These are phyloP conservation scores for Canavalia ensiformis DNA, from an alignment of 306 rosid species.

Conservation along the genomic window DNA sequence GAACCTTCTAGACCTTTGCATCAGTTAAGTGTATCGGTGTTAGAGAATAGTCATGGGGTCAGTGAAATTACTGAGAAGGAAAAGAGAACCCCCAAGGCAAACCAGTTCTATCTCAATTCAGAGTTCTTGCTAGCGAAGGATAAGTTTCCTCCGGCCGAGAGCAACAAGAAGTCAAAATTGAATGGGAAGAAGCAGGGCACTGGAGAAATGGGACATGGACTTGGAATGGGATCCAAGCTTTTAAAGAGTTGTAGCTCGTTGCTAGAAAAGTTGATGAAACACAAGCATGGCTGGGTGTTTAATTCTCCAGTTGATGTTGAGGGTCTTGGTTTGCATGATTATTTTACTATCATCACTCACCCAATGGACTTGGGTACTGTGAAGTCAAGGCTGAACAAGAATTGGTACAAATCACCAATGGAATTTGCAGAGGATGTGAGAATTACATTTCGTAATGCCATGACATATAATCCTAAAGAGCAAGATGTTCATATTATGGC, in stretches of 20 bases:
- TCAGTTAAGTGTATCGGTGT: constrained; percentile 70
- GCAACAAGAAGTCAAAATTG: constrained; percentile 83
- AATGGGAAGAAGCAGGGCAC: constrained; percentile 75
- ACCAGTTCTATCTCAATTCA: constrained; percentile 86
- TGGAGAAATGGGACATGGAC: constrained; percentile 65
- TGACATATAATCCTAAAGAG: constrained; percentile 90
- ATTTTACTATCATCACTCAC: constrained; percentile 71
- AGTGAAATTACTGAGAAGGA: constrained; percentile 86
- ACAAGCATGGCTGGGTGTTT: constrained; percentile 96
- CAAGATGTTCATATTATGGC: constrained; percentile 98
- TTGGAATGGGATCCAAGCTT: constrained; percentile 77
- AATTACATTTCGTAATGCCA: constrained; percentile 90
- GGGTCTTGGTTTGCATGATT: constrained; percentile 91
- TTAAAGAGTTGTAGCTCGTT: constrained; percentile 87
- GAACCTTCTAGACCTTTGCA: constrained; percentile 70
- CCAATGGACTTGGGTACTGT: constrained; percentile 98
- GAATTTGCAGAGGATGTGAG: constrained; percentile 99
- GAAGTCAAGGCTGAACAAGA: constrained; percentile 80
- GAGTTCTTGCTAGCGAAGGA: constrained; percentile 95
- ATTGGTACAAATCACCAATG: constrained; percentile 96
- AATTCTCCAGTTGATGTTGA: constrained; percentile 82
- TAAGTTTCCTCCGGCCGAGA: constrained; percentile 89
- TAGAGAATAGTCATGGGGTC: constrained; percentile 75
- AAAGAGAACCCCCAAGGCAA: constrained; percentile 95
- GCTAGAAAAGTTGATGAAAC: constrained; percentile 93